Base-by-base conservation (phyloP, 208 protist genomes). In the Wallacemonas sp. region DNA sequence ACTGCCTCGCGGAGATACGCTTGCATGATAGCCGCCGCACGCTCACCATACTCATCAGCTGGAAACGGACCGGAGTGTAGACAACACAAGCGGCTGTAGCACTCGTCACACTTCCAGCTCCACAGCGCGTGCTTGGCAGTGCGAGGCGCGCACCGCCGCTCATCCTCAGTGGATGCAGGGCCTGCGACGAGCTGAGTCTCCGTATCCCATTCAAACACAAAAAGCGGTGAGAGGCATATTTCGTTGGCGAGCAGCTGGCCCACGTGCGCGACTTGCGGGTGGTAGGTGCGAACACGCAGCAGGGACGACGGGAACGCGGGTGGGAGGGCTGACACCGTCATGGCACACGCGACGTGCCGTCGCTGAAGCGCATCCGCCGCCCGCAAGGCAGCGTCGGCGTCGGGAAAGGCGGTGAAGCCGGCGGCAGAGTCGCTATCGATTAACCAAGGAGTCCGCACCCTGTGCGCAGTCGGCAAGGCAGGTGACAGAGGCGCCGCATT, bases 201-300 rank as follows among this genome's bases (percentile, higher is more conserved):
- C n/a, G n/a, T n/a, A n/a, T n/a, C n/a, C n/a, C n/a, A 73, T 52
- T 81, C 75, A 5, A 85, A 30, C 34, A 85, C 79, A 30, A 72
- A 85, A 3, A 85, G 62, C 42, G 81, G 75, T 0, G 71, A 71
- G 1, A 85, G 48, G 41, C 71, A 79, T 12, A 63, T 63, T 21
- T 69, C 44, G n/a, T 39, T 42, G 13, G 50, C 48, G 19, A 81
- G 65, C 17, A 71, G 61, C 0, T 50, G 33, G 8, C 69, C 62
- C n/a, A 64, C 63, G 21, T 70, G 44, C 0, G 30, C 53, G 8
- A 76, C 66, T 4, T 46, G 36, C 21, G 75, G 75, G 4, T 65
- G 45, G 57, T 81, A 81, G 29, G 44, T 34, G 33, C 63, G 68
- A 38, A 70, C 44, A 8, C 58, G 53, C 30, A 58, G 70, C 1